Percentiles rank a stretch among this genome's conserved stretches.
phyloP scores from a whole-genome alignment of 2,329 filamentous ascomycete genomes.

The Fusarium nodosum region DNA sequence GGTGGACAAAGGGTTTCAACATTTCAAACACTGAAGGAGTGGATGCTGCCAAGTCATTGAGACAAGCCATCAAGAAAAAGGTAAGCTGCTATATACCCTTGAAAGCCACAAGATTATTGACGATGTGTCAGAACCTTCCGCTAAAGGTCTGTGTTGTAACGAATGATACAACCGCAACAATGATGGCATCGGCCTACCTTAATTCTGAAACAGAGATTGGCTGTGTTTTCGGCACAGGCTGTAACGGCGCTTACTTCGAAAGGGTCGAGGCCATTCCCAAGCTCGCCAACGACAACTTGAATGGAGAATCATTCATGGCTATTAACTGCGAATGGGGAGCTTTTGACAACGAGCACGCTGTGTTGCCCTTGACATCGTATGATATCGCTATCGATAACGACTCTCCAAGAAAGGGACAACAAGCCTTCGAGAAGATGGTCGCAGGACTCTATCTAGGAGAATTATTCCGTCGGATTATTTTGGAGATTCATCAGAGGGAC shows the following conservation, averaged over 20 bases:
- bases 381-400: constrained; percentile 90
- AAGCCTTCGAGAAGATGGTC: constrained; percentile 98
- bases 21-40: constrained; percentile 90
- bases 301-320: constrained; percentile 81
- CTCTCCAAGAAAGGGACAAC: constrained; percentile 93
- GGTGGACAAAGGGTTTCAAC: constrained; percentile 98
- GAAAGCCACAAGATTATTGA: not conserved
- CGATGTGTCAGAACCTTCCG: constrained; percentile 75
- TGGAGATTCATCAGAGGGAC: constrained; percentile 81
- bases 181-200: constrained; percentile 96
- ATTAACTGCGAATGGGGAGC: constrained; percentile 99
- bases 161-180: constrained; percentile 96
- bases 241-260: constrained; percentile 99
- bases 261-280: constrained; percentile 90
- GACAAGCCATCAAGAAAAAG: constrained; percentile 76
- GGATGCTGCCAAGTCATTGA: constrained; percentile 89
- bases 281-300: constrained; percentile 89
- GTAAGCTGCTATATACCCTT: constrained; percentile 30
- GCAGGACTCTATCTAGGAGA: constrained; percentile 94
- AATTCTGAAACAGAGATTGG: constrained; percentile 92
- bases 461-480: constrained; percentile 87
- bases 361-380: constrained; percentile 88
- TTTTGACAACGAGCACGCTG: constrained; percentile 92
- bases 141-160: constrained; percentile 94
- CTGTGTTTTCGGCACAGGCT: constrained; percentile 98